A percentile compares a stretch with the other conserved stretches of the same genome.
These are phyloP conservation scores for Dinochytrium kinnereticum DNA, from an alignment of 371 early-diverging fungal species.

Conservation along the genomic window DNA sequence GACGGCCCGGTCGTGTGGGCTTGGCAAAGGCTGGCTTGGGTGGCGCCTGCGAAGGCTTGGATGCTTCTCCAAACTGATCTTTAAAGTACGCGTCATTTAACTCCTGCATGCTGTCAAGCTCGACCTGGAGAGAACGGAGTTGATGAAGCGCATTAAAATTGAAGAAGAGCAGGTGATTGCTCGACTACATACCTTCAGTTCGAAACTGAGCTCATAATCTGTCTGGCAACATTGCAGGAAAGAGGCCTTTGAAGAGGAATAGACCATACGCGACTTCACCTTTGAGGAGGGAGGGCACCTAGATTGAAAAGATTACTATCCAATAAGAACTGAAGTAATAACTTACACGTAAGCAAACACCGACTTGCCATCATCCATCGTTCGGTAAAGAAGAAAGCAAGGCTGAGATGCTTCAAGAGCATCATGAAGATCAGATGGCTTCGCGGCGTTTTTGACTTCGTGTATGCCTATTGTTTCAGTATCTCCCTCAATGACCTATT, in stretches of 20 bases:
- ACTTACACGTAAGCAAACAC: constrained; percentile 14
- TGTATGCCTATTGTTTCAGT: constrained; percentile 67
- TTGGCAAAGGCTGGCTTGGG: constrained; percentile 35
- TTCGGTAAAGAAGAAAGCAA: constrained; percentile 70
- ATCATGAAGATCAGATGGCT: constrained; percentile 51
- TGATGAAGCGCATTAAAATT: no score
- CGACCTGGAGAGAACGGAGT: constrained; percentile 59
- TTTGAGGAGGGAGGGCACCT: constrained; percentile 78
- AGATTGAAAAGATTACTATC: constrained; percentile 46
- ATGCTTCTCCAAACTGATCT: constrained; percentile 58
- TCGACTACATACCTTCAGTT: constrained; percentile 63
- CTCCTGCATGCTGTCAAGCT: constrained; percentile 73
- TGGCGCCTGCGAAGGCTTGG: not conserved
- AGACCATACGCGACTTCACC: constrained; percentile 87
- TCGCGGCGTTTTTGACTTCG: constrained; percentile 42
- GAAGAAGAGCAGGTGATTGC: not conserved
- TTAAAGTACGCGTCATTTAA: constrained; percentile 62
- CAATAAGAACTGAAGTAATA: not conserved
- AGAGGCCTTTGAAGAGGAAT: constrained; percentile 73
- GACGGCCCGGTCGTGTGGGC: constrained; percentile 38
- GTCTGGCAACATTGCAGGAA: constrained; percentile 63
- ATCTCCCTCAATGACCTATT: constrained; percentile 42
- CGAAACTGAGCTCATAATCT: constrained; percentile 58
- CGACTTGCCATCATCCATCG: constrained; percentile 49
- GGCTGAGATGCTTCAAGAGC: constrained; percentile 62